Evolutionary conservation across 2,329 filamentous ascomycete species (phyloP).

Genomic region (Phoma sp.): DNA sequence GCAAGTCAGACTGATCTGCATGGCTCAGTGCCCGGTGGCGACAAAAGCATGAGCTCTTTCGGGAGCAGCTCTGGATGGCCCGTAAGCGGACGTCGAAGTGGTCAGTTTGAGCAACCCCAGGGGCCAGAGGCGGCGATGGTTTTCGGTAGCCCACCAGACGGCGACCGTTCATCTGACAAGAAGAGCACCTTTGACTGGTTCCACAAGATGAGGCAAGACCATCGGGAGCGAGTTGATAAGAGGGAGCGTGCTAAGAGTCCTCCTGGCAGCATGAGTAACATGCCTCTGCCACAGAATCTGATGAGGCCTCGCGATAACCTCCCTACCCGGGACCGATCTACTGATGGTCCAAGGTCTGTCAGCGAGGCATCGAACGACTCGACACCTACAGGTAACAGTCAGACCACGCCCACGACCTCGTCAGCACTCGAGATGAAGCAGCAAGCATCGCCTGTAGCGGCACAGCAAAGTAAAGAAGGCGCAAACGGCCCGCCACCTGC

Average conservation of each 20-base stretch:
- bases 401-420: constrained; percentile 7
- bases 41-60: constrained; percentile 50
- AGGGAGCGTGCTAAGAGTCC: constrained; percentile 61
- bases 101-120: constrained; percentile 42
- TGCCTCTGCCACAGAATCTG: constrained; percentile 28
- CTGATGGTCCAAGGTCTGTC: constrained; percentile 32
- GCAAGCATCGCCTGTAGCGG: not conserved
- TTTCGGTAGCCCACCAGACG: constrained; percentile 41
- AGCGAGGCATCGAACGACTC: constrained; percentile 30
- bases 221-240: constrained; percentile 60
- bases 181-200: constrained; percentile 69
- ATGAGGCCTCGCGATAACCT: constrained; percentile 25
- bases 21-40: constrained; percentile 45
- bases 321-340: constrained; percentile 30
- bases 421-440: constrained; percentile 4
- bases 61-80: constrained; percentile 41
- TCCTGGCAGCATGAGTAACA: constrained; percentile 40
- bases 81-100: constrained; percentile 36
- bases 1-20: constrained; percentile 45
- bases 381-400: constrained; percentile 27
- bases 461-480: not conserved
- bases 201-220: constrained; percentile 67
- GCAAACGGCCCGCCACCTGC: constrained; percentile 6
- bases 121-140: constrained; percentile 35
- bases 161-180: constrained; percentile 56